Evolutionary conservation across 768 basidiomycete genomes (phyloP).

Genomic region (Xerocomellus amylosporus): DNA sequence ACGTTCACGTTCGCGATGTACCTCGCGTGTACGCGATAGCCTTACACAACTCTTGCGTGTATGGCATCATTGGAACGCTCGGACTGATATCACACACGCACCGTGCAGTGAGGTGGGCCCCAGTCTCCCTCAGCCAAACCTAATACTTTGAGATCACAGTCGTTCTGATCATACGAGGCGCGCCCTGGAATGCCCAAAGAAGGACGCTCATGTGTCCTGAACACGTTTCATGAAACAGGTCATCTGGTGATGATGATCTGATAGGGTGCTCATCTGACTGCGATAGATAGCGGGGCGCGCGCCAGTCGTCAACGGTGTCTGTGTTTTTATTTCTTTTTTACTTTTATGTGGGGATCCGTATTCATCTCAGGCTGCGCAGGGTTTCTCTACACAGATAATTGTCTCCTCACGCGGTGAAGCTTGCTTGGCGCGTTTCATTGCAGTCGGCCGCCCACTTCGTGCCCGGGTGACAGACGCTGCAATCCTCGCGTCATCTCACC

Average conservation of each 20-base stretch:
- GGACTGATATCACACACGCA: background rate
- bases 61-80: background rate
- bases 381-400: background rate
- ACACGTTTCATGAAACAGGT: constrained; percentile 14
- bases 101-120: background rate
- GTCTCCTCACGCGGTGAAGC: background rate
- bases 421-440: background rate
- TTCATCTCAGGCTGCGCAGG: no score
- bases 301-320: no score
- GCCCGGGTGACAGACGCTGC: background rate
- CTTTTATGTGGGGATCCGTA: background rate
- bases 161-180: no score
- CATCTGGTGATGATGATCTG: constrained; percentile 3
- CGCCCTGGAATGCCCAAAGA: background rate
- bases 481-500: background rate
- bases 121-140: no score
- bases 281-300: background rate
- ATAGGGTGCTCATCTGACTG: constrained; percentile 12
- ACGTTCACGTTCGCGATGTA: background rate
- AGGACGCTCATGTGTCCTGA: constrained; percentile 12
- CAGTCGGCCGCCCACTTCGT: no score
- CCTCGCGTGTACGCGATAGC: background rate
- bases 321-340: background rate
- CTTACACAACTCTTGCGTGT: background rate
- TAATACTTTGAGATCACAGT: no score